Conservation (phyloP, 2,329 filamentous ascomycete species). For the Colletotrichum zoysiae region DNA sequence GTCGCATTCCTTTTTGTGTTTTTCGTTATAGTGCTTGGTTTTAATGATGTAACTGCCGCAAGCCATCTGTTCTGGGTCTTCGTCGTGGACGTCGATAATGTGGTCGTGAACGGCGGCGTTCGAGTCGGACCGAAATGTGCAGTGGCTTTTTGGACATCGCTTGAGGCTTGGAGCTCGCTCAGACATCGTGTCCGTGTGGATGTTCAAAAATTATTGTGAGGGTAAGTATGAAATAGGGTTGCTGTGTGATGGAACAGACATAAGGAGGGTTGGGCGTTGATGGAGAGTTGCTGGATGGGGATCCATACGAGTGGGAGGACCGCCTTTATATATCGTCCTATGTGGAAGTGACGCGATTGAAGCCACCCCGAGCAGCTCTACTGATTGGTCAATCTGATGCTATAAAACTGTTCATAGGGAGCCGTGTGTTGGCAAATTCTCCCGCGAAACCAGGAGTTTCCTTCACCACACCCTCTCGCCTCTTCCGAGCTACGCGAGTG, state of each 20-base stretch:
- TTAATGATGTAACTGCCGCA: not conserved
- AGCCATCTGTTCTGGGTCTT: not conserved
- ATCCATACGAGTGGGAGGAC: not conserved
- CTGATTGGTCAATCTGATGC: not conserved
- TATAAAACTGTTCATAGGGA: not conserved
- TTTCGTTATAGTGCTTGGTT: not conserved
- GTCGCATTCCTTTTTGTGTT: not conserved
- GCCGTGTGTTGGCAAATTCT: not conserved
- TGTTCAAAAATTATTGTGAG: fast-evolving
- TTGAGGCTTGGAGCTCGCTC: not conserved
- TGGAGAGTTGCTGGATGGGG: not conserved
- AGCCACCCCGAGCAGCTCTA: not conserved
- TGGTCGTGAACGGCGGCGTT: not conserved
- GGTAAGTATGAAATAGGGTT: not conserved
- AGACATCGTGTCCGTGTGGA: not conserved
- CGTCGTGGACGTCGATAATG: not conserved
- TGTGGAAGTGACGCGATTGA: not conserved
- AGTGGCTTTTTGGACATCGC: not conserved
- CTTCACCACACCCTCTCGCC: not conserved
- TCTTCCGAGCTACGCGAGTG: not conserved
- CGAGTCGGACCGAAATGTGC: not conserved
- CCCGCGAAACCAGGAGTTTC: too few species aligned
- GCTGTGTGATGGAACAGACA: not conserved
- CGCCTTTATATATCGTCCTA: not conserved
- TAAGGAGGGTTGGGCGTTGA: not conserved